These are phyloP conservation scores for Cucumis hystrix DNA, from an alignment of 306 rosid species.

Conservation along the genomic window DNA sequence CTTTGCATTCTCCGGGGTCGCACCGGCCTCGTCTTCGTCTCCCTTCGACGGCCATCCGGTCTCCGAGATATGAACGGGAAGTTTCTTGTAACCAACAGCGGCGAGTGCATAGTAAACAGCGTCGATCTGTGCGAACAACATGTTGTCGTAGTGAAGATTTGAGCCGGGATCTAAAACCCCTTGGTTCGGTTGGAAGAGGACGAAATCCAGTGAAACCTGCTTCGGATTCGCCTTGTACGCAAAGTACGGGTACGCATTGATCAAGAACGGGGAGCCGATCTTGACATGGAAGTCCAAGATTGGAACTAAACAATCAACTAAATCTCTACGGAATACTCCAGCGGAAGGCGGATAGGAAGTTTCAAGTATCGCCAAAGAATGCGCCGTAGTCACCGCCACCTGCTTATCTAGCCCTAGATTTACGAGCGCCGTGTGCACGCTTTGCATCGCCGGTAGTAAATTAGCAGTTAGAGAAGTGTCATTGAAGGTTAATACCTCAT, in stretches of 20 bases:
- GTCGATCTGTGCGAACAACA: slow-evolving; percentile 90
- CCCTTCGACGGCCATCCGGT: slow-evolving; percentile 99
- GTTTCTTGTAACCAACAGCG: slow-evolving; percentile 41
- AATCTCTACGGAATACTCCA: slow-evolving; percentile 65
- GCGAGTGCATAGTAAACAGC: slow-evolving; percentile 66
- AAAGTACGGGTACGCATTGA: slow-evolving; percentile 94
- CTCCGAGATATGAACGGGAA: slow-evolving; percentile 83
- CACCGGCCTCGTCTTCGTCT: slow-evolving; percentile 76
- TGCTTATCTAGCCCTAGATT: slow-evolving; percentile 51
- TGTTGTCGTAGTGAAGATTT: slow-evolving; percentile 75
- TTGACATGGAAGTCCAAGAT: slow-evolving; percentile 61
- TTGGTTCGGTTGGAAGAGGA: slow-evolving; percentile 68
- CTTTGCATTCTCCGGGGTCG: slow-evolving; percentile 65
- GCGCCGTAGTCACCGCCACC: slow-evolving; percentile 59
- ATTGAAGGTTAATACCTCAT: slow-evolving; percentile 80
- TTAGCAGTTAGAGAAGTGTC: slow-evolving; percentile 40
- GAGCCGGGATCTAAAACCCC: slow-evolving; percentile 57
- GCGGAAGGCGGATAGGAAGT: slow-evolving; percentile 81
- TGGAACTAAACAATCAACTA: slow-evolving; percentile 36
- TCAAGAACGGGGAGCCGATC: slow-evolving; percentile 78
- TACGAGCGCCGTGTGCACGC: slow-evolving; percentile 57
- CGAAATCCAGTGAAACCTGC: slow-evolving; percentile 57
- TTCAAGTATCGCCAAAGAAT: slow-evolving; percentile 60
- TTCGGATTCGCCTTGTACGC: slow-evolving; percentile 75
- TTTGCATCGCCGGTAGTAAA: slow-evolving; percentile 83